Percentiles rank a stretch among this genome's conserved stretches.
These are phyloP conservation scores for Nothophytophthora sp. DNA, from an alignment of 352 stramenopile species.

Conservation along the genomic window DNA sequence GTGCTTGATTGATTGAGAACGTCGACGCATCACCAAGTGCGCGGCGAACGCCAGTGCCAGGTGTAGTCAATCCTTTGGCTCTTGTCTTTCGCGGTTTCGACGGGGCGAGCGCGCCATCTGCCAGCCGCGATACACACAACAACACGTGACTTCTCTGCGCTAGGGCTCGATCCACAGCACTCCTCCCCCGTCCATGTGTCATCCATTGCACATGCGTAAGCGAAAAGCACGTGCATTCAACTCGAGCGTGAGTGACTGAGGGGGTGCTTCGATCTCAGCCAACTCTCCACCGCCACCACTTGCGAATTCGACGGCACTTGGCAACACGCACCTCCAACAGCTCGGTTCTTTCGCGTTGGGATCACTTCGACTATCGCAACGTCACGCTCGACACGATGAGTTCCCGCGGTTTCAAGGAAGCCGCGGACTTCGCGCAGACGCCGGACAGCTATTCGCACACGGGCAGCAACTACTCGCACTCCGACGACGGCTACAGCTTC, in stretches of 20 bases:
- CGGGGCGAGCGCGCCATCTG: conserved; percentile 7
- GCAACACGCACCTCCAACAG: background rate
- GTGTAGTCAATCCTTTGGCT: too few species aligned
- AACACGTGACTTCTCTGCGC: background rate
- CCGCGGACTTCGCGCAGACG: conserved; percentile 3
- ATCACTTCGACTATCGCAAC: conserved; percentile 2
- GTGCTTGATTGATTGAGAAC: too few species aligned
- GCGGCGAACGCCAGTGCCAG: too few species aligned
- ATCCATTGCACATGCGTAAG: conserved; percentile 6
- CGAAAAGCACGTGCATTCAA: too few species aligned
- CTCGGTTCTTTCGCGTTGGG: too few species aligned
- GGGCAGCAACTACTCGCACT: conserved; percentile 13
- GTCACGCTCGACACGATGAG: conserved; percentile 17
- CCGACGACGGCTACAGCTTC: conserved; percentile 19
- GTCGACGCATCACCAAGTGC: too few species aligned
- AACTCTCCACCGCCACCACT: conserved; percentile 11
- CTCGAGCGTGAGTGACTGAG: too few species aligned
- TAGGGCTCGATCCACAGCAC: conserved; percentile 7
- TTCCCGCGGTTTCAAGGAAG: conserved; percentile 8
- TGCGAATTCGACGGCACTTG: conserved; percentile 15
- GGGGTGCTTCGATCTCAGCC: conserved; percentile 5
- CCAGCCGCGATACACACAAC: background rate
- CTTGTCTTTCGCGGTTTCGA: too few species aligned
- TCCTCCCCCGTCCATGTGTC: conserved; percentile 6
- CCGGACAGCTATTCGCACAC: conserved; percentile 7